Percentiles rank a stretch among this genome's conserved stretches.
Evolutionary conservation across 2,329 filamentous ascomycete species (phyloP).

Genomic region (Periconia digitata): DNA sequence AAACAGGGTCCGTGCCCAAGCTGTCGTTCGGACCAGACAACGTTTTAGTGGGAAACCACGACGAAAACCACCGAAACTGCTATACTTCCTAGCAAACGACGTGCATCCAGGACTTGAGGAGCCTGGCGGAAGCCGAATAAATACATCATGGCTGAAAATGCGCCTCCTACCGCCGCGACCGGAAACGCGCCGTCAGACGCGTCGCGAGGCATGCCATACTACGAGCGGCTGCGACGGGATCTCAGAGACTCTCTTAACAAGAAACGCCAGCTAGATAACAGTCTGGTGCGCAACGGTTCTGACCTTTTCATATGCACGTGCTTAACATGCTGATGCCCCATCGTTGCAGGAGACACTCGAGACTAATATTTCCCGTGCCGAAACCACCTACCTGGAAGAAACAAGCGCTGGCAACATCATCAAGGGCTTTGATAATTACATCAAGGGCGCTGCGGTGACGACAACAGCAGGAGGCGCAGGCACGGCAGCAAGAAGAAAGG

Average conservation of each 20-base stretch:
- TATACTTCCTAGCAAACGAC: background rate
- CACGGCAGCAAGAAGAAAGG: conserved; percentile 58
- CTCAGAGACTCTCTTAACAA: conserved; percentile 67
- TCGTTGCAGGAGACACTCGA: conserved; percentile 63
- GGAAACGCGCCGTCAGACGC: conserved; percentile 46
- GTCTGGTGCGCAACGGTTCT: conserved; percentile 50
- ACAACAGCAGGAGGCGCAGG: conserved; percentile 49
- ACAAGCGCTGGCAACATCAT: conserved; percentile 89
- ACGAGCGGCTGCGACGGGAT: conserved; percentile 70
- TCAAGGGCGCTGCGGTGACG: conserved; percentile 75
- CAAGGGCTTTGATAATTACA: conserved; percentile 96
- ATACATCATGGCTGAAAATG: conserved; percentile 54
- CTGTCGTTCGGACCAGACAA: no score
- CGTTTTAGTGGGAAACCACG: no score
- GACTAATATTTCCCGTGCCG: conserved; percentile 80
- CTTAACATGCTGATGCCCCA: conserved; percentile 18
- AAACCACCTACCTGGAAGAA: conserved; percentile 87
- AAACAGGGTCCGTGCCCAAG: conserved; percentile 10
- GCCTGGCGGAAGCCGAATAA: background rate
- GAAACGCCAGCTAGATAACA: conserved; percentile 64
- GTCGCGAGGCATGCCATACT: conserved; percentile 62
- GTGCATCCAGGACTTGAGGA: background rate
- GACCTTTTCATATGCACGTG: no score
- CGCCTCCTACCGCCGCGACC: conserved; percentile 37
- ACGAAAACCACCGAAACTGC: background rate